Evolutionary conservation across 495 filamentous ascomycete genomes (phyloP), one percentile per base, ranked within the genome.

Genomic region (Penicillium paradoxum): DNA sequence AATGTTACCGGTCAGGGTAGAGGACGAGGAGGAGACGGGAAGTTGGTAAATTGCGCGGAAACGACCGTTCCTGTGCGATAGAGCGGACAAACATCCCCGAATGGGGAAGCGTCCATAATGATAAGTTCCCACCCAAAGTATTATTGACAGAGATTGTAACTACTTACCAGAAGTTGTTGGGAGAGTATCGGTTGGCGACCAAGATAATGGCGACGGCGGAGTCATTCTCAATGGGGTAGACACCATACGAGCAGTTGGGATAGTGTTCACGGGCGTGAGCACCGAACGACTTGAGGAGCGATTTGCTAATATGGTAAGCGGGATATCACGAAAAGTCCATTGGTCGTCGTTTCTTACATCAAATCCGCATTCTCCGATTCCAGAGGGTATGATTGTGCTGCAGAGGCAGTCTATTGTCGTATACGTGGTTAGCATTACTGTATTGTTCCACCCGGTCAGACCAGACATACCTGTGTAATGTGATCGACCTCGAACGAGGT

Each of bases 101-200:
- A 18, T 11, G 27, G 45, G 39, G 15, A 39, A 24, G 33, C 32
- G 14, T 54, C 30, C 32, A 17, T 19, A 11, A 46, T 17, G n/a
- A 40, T 63, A 49, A 63, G 45, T n/a, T 22, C 49, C 33, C 45
- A 22, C 22, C 22, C 19, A 17, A 18, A 1, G 8, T 49, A 11
- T 37, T 8, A 7, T 21, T 11, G 3, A 22, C 21, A 37, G 25
- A 19, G 19, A n/a, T 2, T 10, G 13, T n/a, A 22, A 33, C 19
- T 34, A 47, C 68, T 17, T 70, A 91, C 91, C 95, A 99, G 79
- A 87, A 97, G 77, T 99, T 99, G 63, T 88, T 88, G 6, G 95
- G 95, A 57, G 88, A 93, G 78, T 97, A 97, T 64, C 96, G 96
- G 77, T 91, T 96, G 29, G 93, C 87, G 34, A 96, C 90, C 45